A percentile compares a stretch with the other conserved stretches of the same genome.
Evolutionary conservation across 306 rosid species (phyloP).

Genomic region (Lathyrus aphaca): DNA sequence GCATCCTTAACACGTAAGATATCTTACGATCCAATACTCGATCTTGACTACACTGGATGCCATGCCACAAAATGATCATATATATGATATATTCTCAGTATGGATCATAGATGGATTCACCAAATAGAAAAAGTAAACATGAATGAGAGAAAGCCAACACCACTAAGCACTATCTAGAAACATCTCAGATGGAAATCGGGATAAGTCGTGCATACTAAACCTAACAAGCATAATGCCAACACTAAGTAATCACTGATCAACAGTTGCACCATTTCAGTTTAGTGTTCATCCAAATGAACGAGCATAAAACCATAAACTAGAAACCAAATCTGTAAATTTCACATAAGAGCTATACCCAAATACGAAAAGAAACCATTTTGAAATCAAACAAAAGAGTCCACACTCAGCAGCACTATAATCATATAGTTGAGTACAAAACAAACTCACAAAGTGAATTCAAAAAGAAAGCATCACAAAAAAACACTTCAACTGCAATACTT

Average conservation of each 20-base stretch:
- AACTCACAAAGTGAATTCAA: conserved; percentile 15
- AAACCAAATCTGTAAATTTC: conserved; percentile 11
- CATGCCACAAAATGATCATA: conserved; percentile 13
- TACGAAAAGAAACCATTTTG: background rate
- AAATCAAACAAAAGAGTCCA: background rate
- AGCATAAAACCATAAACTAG: background rate
- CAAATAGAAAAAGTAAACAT: conserved; percentile 14
- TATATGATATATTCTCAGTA: conserved; percentile 3
- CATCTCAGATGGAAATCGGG: conserved; percentile 14
- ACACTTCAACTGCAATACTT: conserved; percentile 12
- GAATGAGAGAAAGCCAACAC: background rate
- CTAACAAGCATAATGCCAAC: conserved; percentile 1
- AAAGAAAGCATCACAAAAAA: conserved; percentile 14
- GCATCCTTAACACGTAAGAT: too few species aligned
- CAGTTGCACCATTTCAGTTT: conserved; percentile 18
- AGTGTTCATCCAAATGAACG: background rate
- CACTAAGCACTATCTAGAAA: conserved; percentile 22
- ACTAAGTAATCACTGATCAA: background rate
- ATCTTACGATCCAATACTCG: too few species aligned
- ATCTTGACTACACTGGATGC: background rate
- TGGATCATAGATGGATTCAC: conserved; percentile 14
- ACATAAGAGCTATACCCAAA: background rate
- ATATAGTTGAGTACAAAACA: conserved; percentile 21
- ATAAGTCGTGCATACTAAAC: background rate
- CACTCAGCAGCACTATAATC: conserved; percentile 19